Evolutionary conservation across 371 early-diverging fungal genomes (phyloP).

Genomic region (Rhizopus stolonifer): DNA sequence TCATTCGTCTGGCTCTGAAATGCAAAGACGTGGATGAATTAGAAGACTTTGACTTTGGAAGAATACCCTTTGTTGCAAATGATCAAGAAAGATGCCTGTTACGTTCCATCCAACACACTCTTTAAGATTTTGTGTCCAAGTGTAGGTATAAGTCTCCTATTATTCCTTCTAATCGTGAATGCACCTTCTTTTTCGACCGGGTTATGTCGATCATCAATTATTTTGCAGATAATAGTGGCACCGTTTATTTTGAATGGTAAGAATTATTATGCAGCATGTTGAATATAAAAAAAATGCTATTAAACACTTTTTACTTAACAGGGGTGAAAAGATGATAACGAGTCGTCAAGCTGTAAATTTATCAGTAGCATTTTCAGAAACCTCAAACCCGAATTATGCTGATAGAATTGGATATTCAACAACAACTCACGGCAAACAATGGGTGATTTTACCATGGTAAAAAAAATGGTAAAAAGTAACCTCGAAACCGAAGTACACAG

Average conservation of each 20-base stretch:
- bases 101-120: constrained; percentile 15
- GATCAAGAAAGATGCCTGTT: constrained; percentile 17
- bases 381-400: constrained; percentile 15
- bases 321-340: constrained; percentile 17
- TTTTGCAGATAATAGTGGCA: constrained; percentile 11
- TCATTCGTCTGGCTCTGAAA: constrained; percentile 16
- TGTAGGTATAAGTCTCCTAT: constrained; percentile 13
- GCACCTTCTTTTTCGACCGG: constrained; percentile 16
- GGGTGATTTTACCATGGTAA: no score
- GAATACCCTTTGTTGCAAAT: constrained; percentile 12
- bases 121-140: constrained; percentile 16
- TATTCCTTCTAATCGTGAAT: constrained; percentile 15
- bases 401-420: no score
- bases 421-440: no score
- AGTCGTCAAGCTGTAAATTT: constrained; percentile 16
- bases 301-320: constrained; percentile 12
- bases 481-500: no score
- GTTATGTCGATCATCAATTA: constrained; percentile 14
- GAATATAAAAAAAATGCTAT: constrained; percentile 13
- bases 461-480: no score
- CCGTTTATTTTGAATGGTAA: constrained; percentile 13
- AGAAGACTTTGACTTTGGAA: constrained; percentile 17
- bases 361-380: constrained; percentile 17
- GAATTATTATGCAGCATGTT: constrained; percentile 10
- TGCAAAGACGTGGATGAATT: constrained; percentile 18